Base-by-base conservation (phyloP, 140 eudicot genomes). In the Senecio squalidus region DNA sequence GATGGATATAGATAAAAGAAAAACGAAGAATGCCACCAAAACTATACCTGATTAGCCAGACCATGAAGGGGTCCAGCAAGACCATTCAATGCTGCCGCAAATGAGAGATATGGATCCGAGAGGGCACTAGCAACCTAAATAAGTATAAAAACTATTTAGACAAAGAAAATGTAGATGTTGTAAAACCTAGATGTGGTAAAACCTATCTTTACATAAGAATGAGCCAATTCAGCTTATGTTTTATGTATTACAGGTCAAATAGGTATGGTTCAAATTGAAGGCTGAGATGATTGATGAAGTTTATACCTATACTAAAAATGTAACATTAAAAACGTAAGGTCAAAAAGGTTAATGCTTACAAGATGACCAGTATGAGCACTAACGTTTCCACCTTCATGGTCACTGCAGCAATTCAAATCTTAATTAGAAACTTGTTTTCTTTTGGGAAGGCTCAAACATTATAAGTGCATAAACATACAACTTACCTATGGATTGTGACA, bases 41-140 rank as follows among this genome's bases (percentile, higher is more conserved):
- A 43, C 5, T 8, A 10, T 62, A 92, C 98, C 98, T 92, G 98
- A 72, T 92, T 92, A 49, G 98, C 98, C 69, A 92, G 69, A 69
- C 98, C 98, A 69, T 92, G 98, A 28, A 92, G 95, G 55, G 98
- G 98, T 56, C 98, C 98, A 33, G 98, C 98, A 66, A 92, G 76
- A 66, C 98, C 98, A 72, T 92, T 92, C 34, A 92, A 68, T 50
- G 98, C 98, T 57, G 98, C 98, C 48, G 98, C 98, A 84, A 84
- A 92, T 54, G 96, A 92, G 48, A 92, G 98, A 59, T 92, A 92
- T n/a, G 98, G 98, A 71, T 92, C 98, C 40, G 98, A 92, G 50
- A 92, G 95, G 23, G 98, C 98, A 71, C 98, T 92, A 8, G 82
- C 93, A 62, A 92, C 98, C 98, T 92, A 73, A 39, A 65, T 47